Evolutionary conservation across 2,329 filamentous ascomycete genomes (phyloP).

Genomic region (Fusarium newnesense): DNA sequence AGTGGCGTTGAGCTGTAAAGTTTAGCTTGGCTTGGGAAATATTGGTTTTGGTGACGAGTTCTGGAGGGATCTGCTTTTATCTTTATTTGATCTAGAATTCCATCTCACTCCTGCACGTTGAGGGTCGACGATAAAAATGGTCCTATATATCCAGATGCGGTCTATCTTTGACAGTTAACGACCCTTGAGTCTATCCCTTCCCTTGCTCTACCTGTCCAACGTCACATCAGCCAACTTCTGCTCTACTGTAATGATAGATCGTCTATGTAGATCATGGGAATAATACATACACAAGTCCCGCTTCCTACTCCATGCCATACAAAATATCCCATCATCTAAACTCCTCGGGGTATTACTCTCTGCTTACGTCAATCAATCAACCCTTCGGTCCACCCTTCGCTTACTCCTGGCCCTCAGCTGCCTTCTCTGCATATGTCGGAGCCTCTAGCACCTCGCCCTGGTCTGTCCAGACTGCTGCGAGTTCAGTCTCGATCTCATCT

Average conservation of each 20-base stretch:
- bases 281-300: slow-evolving; percentile 9
- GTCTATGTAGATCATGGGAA: slow-evolving; percentile 12
- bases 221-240: slow-evolving; percentile 4
- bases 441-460: slow-evolving; percentile 59
- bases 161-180: neutral
- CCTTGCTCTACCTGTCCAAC: neutral
- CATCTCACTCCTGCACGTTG: slow-evolving; percentile 2
- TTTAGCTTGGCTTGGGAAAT: slow-evolving; percentile 21
- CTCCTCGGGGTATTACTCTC: slow-evolving; percentile 17
- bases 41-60: slow-evolving; percentile 1
- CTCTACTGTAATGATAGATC: neutral
- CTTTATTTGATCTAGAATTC: slow-evolving; percentile 16
- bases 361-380: neutral
- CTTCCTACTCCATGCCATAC: slow-evolving; percentile 7
- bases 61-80: neutral
- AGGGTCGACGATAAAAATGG: neutral
- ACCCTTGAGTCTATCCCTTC: slow-evolving; percentile 15
- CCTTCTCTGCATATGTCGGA: slow-evolving; percentile 54
- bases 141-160: neutral
- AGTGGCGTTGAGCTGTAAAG: slow-evolving; percentile 34
- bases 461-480: slow-evolving; percentile 72
- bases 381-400: slow-evolving; percentile 9
- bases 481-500: slow-evolving; percentile 83
- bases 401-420: slow-evolving; percentile 26
- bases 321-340: slow-evolving; percentile 6